Conservation (phyloP, 2,329 filamentous ascomycete species). For the Trichoderma sp. region DNA sequence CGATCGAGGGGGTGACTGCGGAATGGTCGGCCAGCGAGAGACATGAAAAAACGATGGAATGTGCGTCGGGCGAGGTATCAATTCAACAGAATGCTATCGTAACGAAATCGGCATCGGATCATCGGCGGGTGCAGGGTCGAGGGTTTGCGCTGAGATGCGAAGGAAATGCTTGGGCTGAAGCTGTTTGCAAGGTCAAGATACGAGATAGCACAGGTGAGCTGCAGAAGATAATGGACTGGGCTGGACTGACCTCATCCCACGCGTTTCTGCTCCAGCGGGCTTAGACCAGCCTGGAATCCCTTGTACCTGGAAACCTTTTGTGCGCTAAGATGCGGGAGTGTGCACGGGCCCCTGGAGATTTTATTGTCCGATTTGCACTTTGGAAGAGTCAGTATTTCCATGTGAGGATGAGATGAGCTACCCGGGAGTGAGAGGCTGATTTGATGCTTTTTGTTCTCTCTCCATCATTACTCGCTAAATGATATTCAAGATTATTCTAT, state of each 20-base stretch:
- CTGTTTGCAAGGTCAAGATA: neutral
- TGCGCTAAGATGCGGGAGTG: constrained; percentile 22
- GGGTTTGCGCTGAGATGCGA: neutral
- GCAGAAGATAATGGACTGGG: neutral
- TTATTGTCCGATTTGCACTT: constrained; percentile 12
- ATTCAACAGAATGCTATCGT: neutral
- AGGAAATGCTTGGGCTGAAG: neutral
- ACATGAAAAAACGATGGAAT: constrained; percentile 18
- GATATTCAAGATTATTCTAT: neutral
- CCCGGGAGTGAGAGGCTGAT: neutral
- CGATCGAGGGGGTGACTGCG: constrained; percentile 9
- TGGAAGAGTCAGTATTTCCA: neutral
- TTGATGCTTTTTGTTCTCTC: neutral
- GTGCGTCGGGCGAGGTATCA: neutral
- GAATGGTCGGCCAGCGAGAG: constrained; percentile 22
- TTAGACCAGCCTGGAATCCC: constrained; percentile 16
- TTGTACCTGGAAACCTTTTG: constrained; percentile 20
- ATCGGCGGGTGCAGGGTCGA: neutral
- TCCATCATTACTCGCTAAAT: neutral
- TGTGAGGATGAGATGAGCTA: neutral
- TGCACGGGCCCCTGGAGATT: constrained; percentile 1
- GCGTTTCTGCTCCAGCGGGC: constrained; percentile 9
- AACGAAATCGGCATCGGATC: neutral
- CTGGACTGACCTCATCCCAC: constrained; percentile 22
- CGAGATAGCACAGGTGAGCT: neutral